Conservation (phyloP, 2,329 filamentous ascomycete species). For the Seiridium unicorne region DNA sequence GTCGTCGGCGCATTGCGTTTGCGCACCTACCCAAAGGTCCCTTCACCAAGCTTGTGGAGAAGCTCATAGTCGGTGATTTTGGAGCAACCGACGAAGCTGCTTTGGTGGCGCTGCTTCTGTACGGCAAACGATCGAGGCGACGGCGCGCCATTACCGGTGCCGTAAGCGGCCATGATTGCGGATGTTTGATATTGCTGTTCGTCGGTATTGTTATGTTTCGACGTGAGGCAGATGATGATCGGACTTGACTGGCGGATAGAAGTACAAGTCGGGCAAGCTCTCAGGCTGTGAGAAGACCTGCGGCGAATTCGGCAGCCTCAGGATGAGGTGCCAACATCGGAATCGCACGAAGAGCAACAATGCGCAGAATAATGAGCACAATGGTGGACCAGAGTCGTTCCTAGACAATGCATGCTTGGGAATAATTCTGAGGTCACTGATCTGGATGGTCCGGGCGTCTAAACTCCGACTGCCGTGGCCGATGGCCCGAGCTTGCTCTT, state of each 20-base stretch:
- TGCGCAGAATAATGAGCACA: no score
- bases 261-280: background rate
- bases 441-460: no score
- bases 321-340: background rate
- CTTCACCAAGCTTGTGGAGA: slow-evolving; percentile 83
- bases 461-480: no score
- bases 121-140: slow-evolving; percentile 57
- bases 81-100: slow-evolving; percentile 80
- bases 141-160: slow-evolving; percentile 29
- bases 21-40: slow-evolving; percentile 79
- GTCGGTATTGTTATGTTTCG: background rate
- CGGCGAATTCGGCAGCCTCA: background rate
- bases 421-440: no score
- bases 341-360: background rate
- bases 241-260: background rate
- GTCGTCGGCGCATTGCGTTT: background rate
- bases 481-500: no score
- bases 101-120: slow-evolving; percentile 52
- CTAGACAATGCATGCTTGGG: no score
- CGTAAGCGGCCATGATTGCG: slow-evolving; percentile 5
- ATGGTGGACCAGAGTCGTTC: no score
- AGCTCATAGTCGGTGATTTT: slow-evolving; percentile 78
- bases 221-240: background rate
- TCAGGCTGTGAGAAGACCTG: background rate
- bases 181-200: background rate